Evolutionary conservation across 1,284 basidiomycete species (phyloP), one percentile per base, ranked within the genome.

Genomic region (Puccinia polysora): DNA sequence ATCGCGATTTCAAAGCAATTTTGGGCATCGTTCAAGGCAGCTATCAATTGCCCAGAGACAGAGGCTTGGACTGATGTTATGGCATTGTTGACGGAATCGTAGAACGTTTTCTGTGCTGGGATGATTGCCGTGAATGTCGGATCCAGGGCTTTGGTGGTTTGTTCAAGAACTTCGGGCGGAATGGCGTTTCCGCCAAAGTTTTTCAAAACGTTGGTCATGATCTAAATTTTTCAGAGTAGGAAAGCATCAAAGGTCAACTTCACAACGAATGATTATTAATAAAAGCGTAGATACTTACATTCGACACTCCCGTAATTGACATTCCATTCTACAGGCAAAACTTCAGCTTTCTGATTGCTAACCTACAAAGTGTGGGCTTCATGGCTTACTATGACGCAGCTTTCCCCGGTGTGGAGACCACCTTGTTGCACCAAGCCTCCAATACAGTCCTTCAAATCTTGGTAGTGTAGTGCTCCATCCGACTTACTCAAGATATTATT

Each of bases 391-490:
- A 71, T 60, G n/a, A 47, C 38, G 43, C 69, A 71, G 12, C 59
- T 62, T 56, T 71, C 69, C 10, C 69, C 69, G 32, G 63, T 47
- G 43, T 71, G 69, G 7, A 71, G 59, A 20, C 69, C 69, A 52
- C 69, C 69, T 34, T 71, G 69, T n/a, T 53, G 49, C 10, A 71
- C 59, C 45, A 71, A 10, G 7, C 59, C 59, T 6, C 49, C 52
- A 14, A 71, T 71, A 53, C 69, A 71, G 20, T 71, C 52, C 56
- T 71, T 64, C 8, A 71, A 28, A 60, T 71, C 69, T 30, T 63
- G 45, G 23, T 52, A 71, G 28, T 71, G 58, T 20, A 64, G 23
- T n/a, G 69, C 59, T 15, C 69, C 69, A 45, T 64, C 47, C 7
- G 47, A 63, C 34, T 59, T n/a, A 20, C 43, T 50, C 36, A 71